phyloP scores from a whole-genome alignment of 768 basidiomycete species.

The Tulasnella sp. region DNA sequence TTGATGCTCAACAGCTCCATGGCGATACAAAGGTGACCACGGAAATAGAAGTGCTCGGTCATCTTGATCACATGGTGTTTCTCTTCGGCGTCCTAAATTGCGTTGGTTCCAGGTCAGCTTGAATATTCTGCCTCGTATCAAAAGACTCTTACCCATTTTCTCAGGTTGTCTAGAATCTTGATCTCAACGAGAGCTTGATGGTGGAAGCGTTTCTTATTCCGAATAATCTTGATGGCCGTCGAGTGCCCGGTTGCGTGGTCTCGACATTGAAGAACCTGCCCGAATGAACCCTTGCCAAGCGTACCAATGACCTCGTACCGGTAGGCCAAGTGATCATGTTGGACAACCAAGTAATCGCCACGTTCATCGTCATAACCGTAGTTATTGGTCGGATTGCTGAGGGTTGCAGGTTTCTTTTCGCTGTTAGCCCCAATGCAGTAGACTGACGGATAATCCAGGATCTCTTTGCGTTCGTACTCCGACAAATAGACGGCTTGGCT shows the following conservation, averaged over 20 bases:
- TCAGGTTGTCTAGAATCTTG: conserved; percentile 92
- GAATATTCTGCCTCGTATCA: not conserved
- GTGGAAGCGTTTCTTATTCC: conserved; percentile 98
- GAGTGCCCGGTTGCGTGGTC: conserved; percentile 93
- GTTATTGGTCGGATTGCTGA: conserved; percentile 75
- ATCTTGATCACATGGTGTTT: conserved; percentile 97
- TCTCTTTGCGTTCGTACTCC: conserved; percentile 85
- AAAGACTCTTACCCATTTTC: conserved; percentile 81
- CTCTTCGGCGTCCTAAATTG: conserved; percentile 81
- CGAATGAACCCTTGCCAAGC: conserved; percentile 97
- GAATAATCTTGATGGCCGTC: conserved; percentile 98
- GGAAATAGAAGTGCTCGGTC: conserved; percentile 98
- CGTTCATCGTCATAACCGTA: conserved; percentile 97
- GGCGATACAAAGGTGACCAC: conserved; percentile 95
- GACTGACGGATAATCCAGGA: conserved; percentile 78
- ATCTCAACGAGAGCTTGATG: conserved; percentile 99
- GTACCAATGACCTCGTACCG: conserved; percentile 94
- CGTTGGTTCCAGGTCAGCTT: not conserved
- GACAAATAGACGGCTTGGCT: conserved; percentile 69
- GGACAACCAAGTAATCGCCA: conserved; percentile 90
- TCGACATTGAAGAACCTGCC: conserved; percentile 92
- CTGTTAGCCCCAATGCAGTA: conserved; percentile 78
- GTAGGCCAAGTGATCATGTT: conserved; percentile 89
- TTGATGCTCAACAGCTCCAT: conserved; percentile 98
- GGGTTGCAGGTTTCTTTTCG: conserved; percentile 76